A percentile compares a stretch with the other conserved stretches of the same genome.
phyloP scores from a whole-genome alignment of 2,329 filamentous ascomycete genomes.

The Lasiodiplodia gonubiensis region DNA sequence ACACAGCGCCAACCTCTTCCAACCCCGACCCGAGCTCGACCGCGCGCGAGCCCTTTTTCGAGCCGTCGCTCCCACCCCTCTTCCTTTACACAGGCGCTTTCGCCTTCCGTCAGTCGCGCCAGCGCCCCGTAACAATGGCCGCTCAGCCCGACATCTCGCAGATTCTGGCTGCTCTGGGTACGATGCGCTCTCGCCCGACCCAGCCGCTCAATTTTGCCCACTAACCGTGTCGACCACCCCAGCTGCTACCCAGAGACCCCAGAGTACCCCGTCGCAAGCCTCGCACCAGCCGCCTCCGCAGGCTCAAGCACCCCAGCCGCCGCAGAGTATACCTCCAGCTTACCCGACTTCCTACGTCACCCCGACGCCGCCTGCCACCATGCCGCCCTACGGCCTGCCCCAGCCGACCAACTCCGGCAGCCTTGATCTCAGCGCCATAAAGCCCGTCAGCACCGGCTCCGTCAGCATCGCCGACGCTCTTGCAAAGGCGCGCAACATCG shows the following conservation, averaged over 20 bases:
- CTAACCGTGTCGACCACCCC: not conserved
- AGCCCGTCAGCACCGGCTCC: slow-evolving; percentile 78
- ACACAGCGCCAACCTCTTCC: slow-evolving; percentile 18
- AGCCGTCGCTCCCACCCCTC: not conserved
- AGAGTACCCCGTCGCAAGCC: slow-evolving; percentile 55
- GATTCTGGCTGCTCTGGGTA: slow-evolving; percentile 48
- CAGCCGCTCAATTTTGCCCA: slow-evolving; percentile 9
- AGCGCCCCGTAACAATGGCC: slow-evolving; percentile 36
- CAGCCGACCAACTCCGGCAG: slow-evolving; percentile 76
- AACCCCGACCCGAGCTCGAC: slow-evolving; percentile 15
- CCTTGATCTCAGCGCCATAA: slow-evolving; percentile 79
- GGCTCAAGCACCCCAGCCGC: slow-evolving; percentile 51
- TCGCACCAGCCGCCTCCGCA: slow-evolving; percentile 49
- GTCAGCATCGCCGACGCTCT: slow-evolving; percentile 85
- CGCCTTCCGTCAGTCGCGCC: not conserved
- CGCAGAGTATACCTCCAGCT: slow-evolving; percentile 44
- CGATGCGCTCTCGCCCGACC: slow-evolving; percentile 26
- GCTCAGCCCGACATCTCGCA: slow-evolving; percentile 45
- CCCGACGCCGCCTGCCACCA: slow-evolving; percentile 47
- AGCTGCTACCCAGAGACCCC: slow-evolving; percentile 56
- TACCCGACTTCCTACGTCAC: slow-evolving; percentile 51
- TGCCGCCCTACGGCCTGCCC: slow-evolving; percentile 59
- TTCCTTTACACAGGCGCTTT: slow-evolving; percentile 1
- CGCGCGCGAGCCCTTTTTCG: slow-evolving; percentile 11
- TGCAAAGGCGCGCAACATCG: slow-evolving; percentile 81